phyloP scores from a whole-genome alignment of 805 yeast genomes.

The Candida manassasensis region DNA sequence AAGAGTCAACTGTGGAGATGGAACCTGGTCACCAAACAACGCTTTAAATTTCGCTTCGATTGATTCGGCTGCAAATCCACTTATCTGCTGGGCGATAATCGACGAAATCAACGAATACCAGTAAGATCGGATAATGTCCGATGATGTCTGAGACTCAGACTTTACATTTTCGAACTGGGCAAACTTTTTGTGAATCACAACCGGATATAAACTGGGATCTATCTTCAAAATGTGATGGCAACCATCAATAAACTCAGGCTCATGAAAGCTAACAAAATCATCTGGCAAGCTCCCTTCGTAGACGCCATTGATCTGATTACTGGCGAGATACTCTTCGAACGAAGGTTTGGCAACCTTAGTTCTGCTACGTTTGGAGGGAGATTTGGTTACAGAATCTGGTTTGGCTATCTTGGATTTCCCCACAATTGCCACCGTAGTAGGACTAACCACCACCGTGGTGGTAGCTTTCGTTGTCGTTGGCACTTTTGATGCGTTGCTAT shows the following conservation, averaged over 20 bases:
- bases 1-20: constrained; percentile 48
- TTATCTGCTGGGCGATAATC: constrained; percentile 68
- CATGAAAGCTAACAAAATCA: constrained; percentile 25
- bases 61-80: constrained; percentile 75
- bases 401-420: no score
- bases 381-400: no score
- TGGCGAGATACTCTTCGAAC: constrained; percentile 15
- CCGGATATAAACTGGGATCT: constrained; percentile 34
- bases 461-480: no score
- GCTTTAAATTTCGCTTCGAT: constrained; percentile 46
- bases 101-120: constrained; percentile 35
- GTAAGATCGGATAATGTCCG: constrained; percentile 22
- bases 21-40: constrained; percentile 34
- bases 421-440: no score
- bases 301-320: constrained; percentile 10
- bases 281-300: constrained; percentile 20
- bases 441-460: no score
- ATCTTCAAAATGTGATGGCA: constrained; percentile 22
- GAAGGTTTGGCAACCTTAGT: constrained; percentile 7
- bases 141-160: constrained; percentile 6
- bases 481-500: no score
- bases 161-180: constrained; percentile 13
- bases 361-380: constrained; percentile 3
- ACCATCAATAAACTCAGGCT: constrained; percentile 30
- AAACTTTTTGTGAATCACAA: constrained; percentile 26